phyloP scores from a whole-genome alignment of 352 stramenopile genomes.

The Globisporangium perplexum region DNA sequence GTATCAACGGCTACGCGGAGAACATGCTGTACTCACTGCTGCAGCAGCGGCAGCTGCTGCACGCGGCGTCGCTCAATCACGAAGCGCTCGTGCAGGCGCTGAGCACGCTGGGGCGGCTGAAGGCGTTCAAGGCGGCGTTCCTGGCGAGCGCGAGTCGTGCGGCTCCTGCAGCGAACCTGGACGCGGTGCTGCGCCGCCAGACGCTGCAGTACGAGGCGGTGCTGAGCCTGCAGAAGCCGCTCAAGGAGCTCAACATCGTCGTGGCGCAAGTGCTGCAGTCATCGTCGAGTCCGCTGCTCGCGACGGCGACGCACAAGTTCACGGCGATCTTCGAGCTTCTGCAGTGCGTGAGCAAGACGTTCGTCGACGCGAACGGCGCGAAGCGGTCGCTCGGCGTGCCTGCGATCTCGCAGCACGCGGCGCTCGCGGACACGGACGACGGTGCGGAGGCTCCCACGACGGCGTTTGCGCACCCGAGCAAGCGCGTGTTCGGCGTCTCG shows the following conservation, averaged over 20 bases:
- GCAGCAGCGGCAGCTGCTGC: slow-evolving; percentile 82
- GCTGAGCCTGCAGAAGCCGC: slow-evolving; percentile 33
- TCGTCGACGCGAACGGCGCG: slow-evolving; percentile 20
- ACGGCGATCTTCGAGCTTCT: slow-evolving; percentile 26
- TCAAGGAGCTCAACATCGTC: slow-evolving; percentile 66
- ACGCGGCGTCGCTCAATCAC: slow-evolving; percentile 61
- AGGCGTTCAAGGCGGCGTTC: slow-evolving; percentile 27
- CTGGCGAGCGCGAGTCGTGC: too few relatives aligned
- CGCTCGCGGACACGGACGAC: slow-evolving; percentile 38
- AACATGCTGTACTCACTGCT: slow-evolving; percentile 88
- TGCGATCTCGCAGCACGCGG: slow-evolving; percentile 40
- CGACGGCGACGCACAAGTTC: slow-evolving; percentile 11
- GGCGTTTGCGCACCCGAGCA: slow-evolving; percentile 47
- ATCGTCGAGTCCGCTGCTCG: slow-evolving; percentile 9
- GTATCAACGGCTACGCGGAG: slow-evolving; percentile 87
- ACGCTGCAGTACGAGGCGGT: slow-evolving; percentile 41
- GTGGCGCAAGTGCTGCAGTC: slow-evolving; percentile 43
- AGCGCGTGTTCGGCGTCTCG: slow-evolving; percentile 63
- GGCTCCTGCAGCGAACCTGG: slow-evolving; percentile 8
- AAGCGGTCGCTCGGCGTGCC: slow-evolving; percentile 44
- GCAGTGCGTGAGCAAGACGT: slow-evolving; percentile 23
- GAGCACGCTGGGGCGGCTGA: slow-evolving; percentile 41
- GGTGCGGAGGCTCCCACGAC: slow-evolving; percentile 33
- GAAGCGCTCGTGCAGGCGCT: slow-evolving; percentile 59
- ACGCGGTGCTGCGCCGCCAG: slow-evolving; percentile 44